Evolutionary conservation across 73 alveolate genomes (phyloP), one percentile per base, ranked within the genome.

Genomic region (Urostyla sp.): DNA sequence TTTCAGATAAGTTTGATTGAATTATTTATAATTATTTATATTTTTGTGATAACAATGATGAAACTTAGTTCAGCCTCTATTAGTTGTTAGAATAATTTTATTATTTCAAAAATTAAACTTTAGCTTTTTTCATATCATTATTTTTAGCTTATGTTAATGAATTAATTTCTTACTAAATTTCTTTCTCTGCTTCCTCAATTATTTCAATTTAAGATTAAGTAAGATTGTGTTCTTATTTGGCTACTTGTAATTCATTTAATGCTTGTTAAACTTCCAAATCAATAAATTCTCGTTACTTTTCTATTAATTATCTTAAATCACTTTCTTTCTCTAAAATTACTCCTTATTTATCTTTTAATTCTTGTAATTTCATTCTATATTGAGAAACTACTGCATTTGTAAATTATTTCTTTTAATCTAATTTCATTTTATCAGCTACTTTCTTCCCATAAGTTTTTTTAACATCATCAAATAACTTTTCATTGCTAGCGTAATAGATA

Each of bases 371-470:
- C 18, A 46, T 57, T 44, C 44, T 48, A 27, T 67, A 51, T 73
- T 83, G 44, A 67, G 52, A 36, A 21, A 52, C 43, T 1, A 73
- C 48, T 49, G 73, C 56, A 30, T 55, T 61, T 8, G 46, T 56
- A 37, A 83, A 83, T 32, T 83, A 86, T 73, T 76, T 50, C 34
- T 73, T 72, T 36, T 83, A 55, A 44, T 83, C 87, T 18, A 48
- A 15, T 49, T 83, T 83, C 92, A 83, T 83, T 43, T 83, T 83
- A 27, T 83, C 87, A 31, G 87, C 36, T 4, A 83, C 80, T 48
- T 83, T 83, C 34, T 51, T 35, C 0, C 92, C 92, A 50, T 83
- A 83, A 8, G 92, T 83, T 67, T 83, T 83, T 35, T 83, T 83
- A 8, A 83, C 92, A n/a, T 76, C 84, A 18, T 57, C 69, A 60